A percentile compares a stretch with the other conserved stretches of the same genome.
Conservation (phyloP, 2,329 filamentous ascomycete species). For the Camillea tinctor region DNA sequence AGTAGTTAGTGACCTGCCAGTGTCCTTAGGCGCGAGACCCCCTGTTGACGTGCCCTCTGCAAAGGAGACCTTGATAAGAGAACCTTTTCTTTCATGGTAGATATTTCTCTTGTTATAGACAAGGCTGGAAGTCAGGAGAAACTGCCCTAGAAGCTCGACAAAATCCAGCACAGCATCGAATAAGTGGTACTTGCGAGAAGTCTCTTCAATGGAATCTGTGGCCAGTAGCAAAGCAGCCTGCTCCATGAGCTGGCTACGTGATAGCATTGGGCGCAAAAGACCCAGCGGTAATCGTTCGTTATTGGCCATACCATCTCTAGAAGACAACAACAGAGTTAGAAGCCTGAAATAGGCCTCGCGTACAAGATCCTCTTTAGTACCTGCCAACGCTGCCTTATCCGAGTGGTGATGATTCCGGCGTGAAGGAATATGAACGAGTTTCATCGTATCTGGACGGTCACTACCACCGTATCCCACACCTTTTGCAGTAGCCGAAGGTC, state of each 20-base stretch:
- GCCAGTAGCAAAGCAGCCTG: constrained; percentile 15
- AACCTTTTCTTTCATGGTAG: constrained; percentile 32
- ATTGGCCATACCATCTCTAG: background rate
- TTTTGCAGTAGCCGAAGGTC: background rate
- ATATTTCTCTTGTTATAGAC: constrained; percentile 35
- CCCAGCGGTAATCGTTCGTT: constrained; percentile 5
- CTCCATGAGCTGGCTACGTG: constrained; percentile 23
- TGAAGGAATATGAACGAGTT: background rate
- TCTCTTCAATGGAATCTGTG: constrained; percentile 27
- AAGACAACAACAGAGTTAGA: constrained; percentile 16
- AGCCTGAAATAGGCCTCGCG: constrained; percentile 19
- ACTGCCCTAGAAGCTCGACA: constrained; percentile 33
- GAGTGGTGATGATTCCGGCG: background rate
- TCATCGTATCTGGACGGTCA: background rate
- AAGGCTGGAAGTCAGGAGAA: constrained; percentile 31
- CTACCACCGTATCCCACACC: background rate
- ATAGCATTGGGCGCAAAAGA: constrained; percentile 13
- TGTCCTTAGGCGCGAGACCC: constrained; percentile 21
- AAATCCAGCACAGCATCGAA: constrained; percentile 42
- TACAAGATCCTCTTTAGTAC: constrained; percentile 1
- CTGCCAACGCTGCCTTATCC: background rate
- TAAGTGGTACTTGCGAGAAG: constrained; percentile 23
- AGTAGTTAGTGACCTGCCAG: constrained; percentile 23
- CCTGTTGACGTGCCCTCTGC: constrained; percentile 2
- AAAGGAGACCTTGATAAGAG: constrained; percentile 37